A percentile compares a stretch with the other conserved stretches of the same genome.
Conservation (phyloP, 306 rosid genomes). For the Prunus kanzakura region DNA sequence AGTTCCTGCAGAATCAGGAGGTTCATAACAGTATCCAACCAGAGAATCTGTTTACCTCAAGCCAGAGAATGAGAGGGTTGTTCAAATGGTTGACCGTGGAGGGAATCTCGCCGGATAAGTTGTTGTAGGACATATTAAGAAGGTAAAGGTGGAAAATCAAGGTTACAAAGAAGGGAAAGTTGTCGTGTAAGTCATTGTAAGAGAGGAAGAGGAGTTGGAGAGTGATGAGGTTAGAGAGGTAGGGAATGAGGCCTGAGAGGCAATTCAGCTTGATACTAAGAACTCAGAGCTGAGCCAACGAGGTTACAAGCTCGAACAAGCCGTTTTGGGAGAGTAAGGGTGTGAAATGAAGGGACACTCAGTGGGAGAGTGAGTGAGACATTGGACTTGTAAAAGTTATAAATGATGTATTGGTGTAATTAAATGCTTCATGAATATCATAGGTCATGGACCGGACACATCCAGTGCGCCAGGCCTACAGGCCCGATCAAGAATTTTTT, state of each 20-base stretch:
- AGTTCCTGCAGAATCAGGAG: slow-evolving; percentile 49
- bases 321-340: neutral
- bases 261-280: slow-evolving; percentile 70
- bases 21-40: slow-evolving; percentile 38
- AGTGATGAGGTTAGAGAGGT: slow-evolving; percentile 54
- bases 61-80: slow-evolving; percentile 61
- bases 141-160: slow-evolving; percentile 65
- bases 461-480: no score
- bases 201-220: slow-evolving; percentile 64
- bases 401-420: neutral
- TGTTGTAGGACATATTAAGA: slow-evolving; percentile 70
- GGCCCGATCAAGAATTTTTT: no score
- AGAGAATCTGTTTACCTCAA: slow-evolving; percentile 46
- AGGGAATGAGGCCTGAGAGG: slow-evolving; percentile 55
- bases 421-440: no score
- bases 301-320: slow-evolving; percentile 28
- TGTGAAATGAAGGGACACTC: neutral
- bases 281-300: slow-evolving; percentile 55
- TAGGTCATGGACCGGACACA: no score
- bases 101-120: slow-evolving; percentile 57
- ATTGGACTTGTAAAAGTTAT: no score
- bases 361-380: no score
- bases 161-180: slow-evolving; percentile 34
- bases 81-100: slow-evolving; percentile 39
- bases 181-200: slow-evolving; percentile 54